Evolutionary conservation across 345 rosid species (phyloP), one percentile per base, ranked within the genome.

Genomic region (Arabidopsis thaliana): DNA sequence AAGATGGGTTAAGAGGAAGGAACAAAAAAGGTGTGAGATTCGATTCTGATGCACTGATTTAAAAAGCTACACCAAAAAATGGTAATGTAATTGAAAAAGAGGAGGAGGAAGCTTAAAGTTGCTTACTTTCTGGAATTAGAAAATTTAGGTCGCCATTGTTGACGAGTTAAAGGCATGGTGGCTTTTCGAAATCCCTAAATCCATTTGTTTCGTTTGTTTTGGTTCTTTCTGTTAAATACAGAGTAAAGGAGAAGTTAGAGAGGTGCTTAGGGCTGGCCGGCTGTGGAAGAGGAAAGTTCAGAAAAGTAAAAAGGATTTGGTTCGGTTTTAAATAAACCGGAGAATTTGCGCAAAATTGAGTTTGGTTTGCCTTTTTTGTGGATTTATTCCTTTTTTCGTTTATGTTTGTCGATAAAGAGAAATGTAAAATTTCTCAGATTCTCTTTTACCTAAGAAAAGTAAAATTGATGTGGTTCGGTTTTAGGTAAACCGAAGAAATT

Each of bases 141-240:
- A 60, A 75, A 75, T 69, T 49, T 76, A 22, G 74, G 74, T 69
- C 59, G 64, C 28, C 75, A 44, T 69, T 53, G 48, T 76, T 62
- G 80, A 76, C 74, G 34, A 52, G 14, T 42, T 42, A 16, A 48
- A 33, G 7, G 58, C 58, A 61, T 60, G 72, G 78, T 60, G 72
- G 78, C 78, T 66, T 74, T 74, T 66, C 42, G 44, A 45, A 66
- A 57, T 28, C 72, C 72, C 67, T 66, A 75, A 58, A 16, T 66
- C 59, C 59, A 34, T 37, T 13, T 42, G 20, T 23, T 59, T 14
- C 58, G 34, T 56, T 67, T 34, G 6, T 33, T 50, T 34, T 20
- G 32, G 7, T 64, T 44, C 52, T 63, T 64, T 44, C 52, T 63
- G 8, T 64, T 66, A 67, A 52, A 40, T 53, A 56, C 46, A 10